Percentiles rank a stretch among this genome's conserved stretches.
These are phyloP conservation scores for Ceratocystis eucalypticola DNA, from an alignment of 2,329 filamentous ascomycete genomes.

Conservation along the genomic window DNA sequence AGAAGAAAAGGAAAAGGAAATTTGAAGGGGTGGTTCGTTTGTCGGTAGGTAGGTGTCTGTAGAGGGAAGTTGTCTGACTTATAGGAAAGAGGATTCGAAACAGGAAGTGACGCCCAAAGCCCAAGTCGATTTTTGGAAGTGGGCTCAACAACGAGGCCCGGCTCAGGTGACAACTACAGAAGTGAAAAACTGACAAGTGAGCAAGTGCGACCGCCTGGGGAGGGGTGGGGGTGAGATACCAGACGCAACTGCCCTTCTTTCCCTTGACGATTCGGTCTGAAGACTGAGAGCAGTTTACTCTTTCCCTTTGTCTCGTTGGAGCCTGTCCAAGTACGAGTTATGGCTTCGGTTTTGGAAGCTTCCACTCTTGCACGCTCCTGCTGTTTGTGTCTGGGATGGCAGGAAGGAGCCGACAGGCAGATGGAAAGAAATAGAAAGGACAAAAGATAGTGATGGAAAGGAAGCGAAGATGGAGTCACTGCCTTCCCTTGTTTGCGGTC, in stretches of 20 bases:
- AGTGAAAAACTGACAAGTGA: background rate
- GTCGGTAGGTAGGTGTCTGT: background rate
- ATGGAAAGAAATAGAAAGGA: background rate
- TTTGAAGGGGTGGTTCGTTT: background rate
- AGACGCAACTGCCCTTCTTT: background rate
- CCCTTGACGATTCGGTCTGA: background rate
- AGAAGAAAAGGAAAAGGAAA: background rate
- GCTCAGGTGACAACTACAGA: background rate
- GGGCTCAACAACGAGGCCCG: background rate
- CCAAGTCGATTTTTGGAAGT: background rate
- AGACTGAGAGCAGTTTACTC: background rate
- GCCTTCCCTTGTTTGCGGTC: background rate
- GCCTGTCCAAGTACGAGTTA: background rate
- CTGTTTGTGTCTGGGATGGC: background rate
- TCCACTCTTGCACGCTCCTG: background rate
- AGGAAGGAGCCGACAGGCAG: background rate
- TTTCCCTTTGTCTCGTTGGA: background rate
- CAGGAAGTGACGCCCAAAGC: slow-evolving; percentile 1
- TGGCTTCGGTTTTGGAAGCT: background rate
- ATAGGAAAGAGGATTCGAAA: slow-evolving; percentile 4
- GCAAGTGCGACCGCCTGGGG: background rate
- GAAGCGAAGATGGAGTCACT: background rate
- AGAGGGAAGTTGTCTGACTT: slow-evolving; percentile 4
- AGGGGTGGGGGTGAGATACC: background rate
- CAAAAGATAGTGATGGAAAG: background rate